phyloP scores from a whole-genome alignment of 345 rosid species.

The Gossypium thurberi region DNA sequence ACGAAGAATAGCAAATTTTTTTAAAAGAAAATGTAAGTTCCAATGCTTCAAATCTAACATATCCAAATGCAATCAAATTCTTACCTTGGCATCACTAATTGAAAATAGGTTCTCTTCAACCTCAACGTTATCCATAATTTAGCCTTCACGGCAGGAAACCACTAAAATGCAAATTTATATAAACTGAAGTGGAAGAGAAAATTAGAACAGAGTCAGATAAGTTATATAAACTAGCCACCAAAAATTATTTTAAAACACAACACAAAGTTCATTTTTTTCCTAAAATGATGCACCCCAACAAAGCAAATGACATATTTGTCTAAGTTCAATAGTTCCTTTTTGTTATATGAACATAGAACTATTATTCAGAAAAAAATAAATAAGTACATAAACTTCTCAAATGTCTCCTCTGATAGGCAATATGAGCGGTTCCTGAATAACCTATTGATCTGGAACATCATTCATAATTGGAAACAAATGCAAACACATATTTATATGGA shows the following conservation, averaged over 20 bases:
- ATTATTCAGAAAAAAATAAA: background rate
- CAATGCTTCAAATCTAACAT: background rate
- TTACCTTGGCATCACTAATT: conserved; percentile 94
- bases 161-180: conserved; percentile 28
- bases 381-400: too few species aligned
- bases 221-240: background rate
- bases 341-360: background rate
- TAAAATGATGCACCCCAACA: background rate
- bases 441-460: conserved; percentile 12
- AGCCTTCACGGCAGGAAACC: conserved; percentile 26
- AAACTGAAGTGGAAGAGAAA: conserved; percentile 29
- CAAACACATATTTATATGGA: background rate
- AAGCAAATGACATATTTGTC: background rate
- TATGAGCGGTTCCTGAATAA: background rate
- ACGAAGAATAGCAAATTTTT: background rate
- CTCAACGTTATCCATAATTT: conserved; percentile 70
- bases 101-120: conserved; percentile 92
- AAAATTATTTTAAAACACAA: conserved; percentile 4
- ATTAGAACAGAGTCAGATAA: conserved; percentile 14
- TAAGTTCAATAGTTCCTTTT: background rate
- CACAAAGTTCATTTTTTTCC: background rate
- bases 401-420: background rate
- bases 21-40: background rate
- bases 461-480: background rate
- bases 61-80: conserved; percentile 3